These are phyloP conservation scores for Afroboletus lepidellus DNA, from an alignment of 1,284 basidiomycete species.

Conservation along the genomic window DNA sequence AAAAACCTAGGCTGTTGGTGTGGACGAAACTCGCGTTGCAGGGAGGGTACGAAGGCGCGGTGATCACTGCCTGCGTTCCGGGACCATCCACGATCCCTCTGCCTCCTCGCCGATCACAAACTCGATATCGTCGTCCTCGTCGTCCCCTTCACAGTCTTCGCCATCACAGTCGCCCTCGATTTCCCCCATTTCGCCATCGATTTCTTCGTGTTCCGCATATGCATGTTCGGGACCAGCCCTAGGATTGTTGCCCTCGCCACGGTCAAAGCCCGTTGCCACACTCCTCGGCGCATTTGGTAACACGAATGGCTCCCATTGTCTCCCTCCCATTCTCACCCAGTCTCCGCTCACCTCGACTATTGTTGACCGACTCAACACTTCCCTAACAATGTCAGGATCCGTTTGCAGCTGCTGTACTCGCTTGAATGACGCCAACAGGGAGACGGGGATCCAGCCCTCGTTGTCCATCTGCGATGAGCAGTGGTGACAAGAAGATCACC, in stretches of 20 bases:
- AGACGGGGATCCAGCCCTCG: conserved; percentile 83
- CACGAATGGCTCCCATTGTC: conserved; percentile 63
- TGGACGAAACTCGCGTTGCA: background rate
- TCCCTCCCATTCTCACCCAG: conserved; percentile 63
- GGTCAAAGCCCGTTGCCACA: conserved; percentile 27
- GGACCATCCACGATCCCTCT: conserved; percentile 43
- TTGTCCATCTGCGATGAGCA: conserved; percentile 73
- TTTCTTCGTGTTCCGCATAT: conserved; percentile 8
- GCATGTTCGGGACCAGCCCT: background rate
- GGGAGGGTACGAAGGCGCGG: background rate
- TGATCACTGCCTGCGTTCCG: conserved; percentile 33
- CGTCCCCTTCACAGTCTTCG: conserved; percentile 38
- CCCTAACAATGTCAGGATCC: conserved; percentile 66
- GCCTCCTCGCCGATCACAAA: conserved; percentile 48
- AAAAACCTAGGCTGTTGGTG: conserved; percentile 10
- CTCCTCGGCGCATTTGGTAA: conserved; percentile 65
- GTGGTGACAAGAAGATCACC: background rate
- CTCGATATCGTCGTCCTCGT: conserved; percentile 55
- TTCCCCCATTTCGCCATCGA: conserved; percentile 25
- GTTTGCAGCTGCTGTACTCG: conserved; percentile 71
- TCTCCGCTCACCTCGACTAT: conserved; percentile 72
- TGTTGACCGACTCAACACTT: conserved; percentile 67
- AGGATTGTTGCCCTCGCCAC: background rate
- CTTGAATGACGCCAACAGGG: conserved; percentile 83
- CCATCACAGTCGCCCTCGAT: conserved; percentile 28